phyloP scores from a whole-genome alignment of 2,329 filamentous ascomycete species.

The Drechmeria coniospora region DNA sequence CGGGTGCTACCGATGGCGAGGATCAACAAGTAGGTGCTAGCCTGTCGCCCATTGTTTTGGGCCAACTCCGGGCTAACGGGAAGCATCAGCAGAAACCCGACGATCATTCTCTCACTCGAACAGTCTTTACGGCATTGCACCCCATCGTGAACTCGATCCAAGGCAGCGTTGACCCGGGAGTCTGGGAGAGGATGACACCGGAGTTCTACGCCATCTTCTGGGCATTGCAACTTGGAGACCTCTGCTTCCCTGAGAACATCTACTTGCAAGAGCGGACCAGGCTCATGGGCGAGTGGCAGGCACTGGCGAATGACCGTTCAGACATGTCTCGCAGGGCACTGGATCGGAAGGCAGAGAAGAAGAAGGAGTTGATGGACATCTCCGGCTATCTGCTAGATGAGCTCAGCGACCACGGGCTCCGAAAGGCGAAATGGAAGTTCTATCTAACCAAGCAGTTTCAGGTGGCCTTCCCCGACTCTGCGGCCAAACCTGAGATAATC shows the following conservation, averaged over 20 bases:
- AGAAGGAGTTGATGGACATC: constrained; percentile 52
- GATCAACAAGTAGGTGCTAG: constrained; percentile 19
- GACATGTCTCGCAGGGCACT: constrained; percentile 54
- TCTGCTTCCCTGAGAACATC: constrained; percentile 58
- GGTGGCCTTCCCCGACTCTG: constrained; percentile 58
- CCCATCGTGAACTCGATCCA: constrained; percentile 57
- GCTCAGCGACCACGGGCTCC: constrained; percentile 51
- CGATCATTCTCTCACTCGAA: constrained; percentile 16
- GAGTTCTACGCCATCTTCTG: constrained; percentile 87
- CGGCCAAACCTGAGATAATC: constrained; percentile 47
- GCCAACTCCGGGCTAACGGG: constrained; percentile 10
- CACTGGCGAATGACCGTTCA: constrained; percentile 54
- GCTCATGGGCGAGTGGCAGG: constrained; percentile 49
- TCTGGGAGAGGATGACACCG: constrained; percentile 56
- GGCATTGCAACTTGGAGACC: constrained; percentile 71
- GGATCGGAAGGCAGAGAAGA: constrained; percentile 48
- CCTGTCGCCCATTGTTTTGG: constrained; percentile 2
- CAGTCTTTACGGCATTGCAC: constrained; percentile 33
- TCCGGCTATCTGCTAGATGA: constrained; percentile 59
- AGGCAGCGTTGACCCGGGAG: constrained; percentile 41
- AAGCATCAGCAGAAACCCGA: constrained; percentile 16
- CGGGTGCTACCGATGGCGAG: constrained; percentile 12
- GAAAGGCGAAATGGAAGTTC: constrained; percentile 50
- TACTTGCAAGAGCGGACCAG: constrained; percentile 64
- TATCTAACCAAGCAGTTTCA: constrained; percentile 62